Percentiles rank a stretch among this genome's conserved stretches.
Evolutionary conservation across 805 yeast species (phyloP).

Genomic region (Wickerhamiella bombiphila): DNA sequence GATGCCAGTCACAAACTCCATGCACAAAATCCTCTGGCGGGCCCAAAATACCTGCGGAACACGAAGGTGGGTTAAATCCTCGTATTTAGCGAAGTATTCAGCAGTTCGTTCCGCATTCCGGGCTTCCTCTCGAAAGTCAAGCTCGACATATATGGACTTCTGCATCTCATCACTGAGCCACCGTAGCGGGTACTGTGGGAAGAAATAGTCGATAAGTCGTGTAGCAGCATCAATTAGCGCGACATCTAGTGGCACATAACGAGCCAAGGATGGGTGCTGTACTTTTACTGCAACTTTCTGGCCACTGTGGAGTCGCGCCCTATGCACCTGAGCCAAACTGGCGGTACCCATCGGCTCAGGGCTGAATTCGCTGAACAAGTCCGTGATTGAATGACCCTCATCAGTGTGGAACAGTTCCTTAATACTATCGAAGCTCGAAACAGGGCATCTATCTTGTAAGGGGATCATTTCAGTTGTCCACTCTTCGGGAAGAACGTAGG

Average conservation of each 20-base stretch:
- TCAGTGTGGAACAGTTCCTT: constrained; percentile 52
- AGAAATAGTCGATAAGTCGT: constrained; percentile 52
- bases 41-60: constrained; percentile 64
- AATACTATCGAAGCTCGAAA: constrained; percentile 57
- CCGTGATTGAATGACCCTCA: constrained; percentile 44
- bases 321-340: constrained; percentile 89
- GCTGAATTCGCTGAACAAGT: constrained; percentile 52
- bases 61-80: constrained; percentile 54
- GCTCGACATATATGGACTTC: constrained; percentile 73
- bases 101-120: constrained; percentile 59
- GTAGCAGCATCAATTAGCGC: constrained; percentile 65
- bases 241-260: constrained; percentile 84
- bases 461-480: constrained; percentile 96
- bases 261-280: constrained; percentile 78
- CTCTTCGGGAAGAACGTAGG: constrained; percentile 77
- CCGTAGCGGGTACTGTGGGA: constrained; percentile 84
- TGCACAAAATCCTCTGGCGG: constrained; percentile 54
- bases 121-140: constrained; percentile 81
- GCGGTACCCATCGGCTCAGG: constrained; percentile 84
- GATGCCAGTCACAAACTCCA: constrained; percentile 78
- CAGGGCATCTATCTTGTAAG: constrained; percentile 80
- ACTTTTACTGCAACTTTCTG: constrained; percentile 82
- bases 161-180: constrained; percentile 96
- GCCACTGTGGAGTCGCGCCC: constrained; percentile 45
- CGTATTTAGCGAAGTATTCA: constrained; percentile 44